Base-by-base conservation (phyloP, 805 yeast genomes). In the Maudiozyma pseudohumilis region DNA sequence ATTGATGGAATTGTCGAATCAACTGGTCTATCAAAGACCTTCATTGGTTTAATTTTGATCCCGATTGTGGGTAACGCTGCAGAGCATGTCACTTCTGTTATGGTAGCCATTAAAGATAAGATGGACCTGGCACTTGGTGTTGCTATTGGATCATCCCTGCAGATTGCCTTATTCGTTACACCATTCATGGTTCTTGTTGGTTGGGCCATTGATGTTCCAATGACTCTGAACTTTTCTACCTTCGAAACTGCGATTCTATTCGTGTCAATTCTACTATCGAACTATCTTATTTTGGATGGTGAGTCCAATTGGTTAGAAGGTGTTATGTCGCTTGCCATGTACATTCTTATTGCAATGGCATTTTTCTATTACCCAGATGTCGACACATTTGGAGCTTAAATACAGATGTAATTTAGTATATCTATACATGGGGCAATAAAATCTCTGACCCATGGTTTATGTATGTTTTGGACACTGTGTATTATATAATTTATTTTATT, bases 1-100 rank as follows among this genome's bases (percentile, higher is more conserved):
- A 92, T 92, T 52, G 97, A 92, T 62, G 81, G 74, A 40, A 75
- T 89, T 45, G 97, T 92, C 26, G 83, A 68, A 41, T 64, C 76
- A 22, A 76, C 94, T 2, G 95, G 95, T 3, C 68, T 92, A 38
- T 83, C 95, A 31, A 88, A 89, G 71, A 87, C 97, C 0, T 92
- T 92, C 52, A 86, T 92, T 52, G 97, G 97, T 58, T 69, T 92
- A 48, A 80, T 92, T 49, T 76, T 92, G 32, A 80, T 92, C 44
- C 98, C 98, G 29, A 89, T 92, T 45, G 97, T 92, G 20, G 98
- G 97, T 40, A 92, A 92, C 53, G 98, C 98, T 3, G 97, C 97
- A 10, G 98, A 92, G 61, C 98, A 92, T 61, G 97, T 86, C 36
- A 92, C 98, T 15, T 95, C 97, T 3, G 81, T 92, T 26, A 73